A percentile compares a stretch with the other conserved stretches of the same genome.
Conservation (phyloP, 371 early-diverging fungal species). For the Fennellomyces sp. region DNA sequence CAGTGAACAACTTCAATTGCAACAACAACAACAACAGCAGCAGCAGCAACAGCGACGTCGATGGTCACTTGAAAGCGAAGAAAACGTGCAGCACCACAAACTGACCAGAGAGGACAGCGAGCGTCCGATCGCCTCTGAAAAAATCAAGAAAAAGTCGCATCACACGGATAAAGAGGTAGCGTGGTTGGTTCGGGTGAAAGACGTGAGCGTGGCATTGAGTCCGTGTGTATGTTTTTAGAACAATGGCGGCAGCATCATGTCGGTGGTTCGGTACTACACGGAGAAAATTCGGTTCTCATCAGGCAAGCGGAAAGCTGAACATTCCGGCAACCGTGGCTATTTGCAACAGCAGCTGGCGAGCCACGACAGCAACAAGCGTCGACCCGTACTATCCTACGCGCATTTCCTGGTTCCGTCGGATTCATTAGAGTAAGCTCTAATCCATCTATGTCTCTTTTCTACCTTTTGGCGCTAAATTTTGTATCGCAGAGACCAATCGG, state of each 20-base stretch:
- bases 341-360: slow-evolving; percentile 49
- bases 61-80: slow-evolving; percentile 26
- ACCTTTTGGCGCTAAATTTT: no score
- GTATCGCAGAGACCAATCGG: no score
- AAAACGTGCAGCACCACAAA: slow-evolving; percentile 40
- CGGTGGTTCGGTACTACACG: slow-evolving; percentile 53
- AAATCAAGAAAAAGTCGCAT: slow-evolving; percentile 50
- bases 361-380: slow-evolving; percentile 34
- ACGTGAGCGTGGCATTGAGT: no score
- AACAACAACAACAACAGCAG: slow-evolving; percentile 9
- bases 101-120: slow-evolving; percentile 54
- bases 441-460: no score
- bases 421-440: slow-evolving; percentile 43
- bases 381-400: slow-evolving; percentile 46
- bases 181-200: no score
- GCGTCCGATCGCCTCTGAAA: slow-evolving; percentile 56
- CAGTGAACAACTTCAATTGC: slow-evolving; percentile 1
- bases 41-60: slow-evolving; percentile 28
- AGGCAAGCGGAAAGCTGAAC: slow-evolving; percentile 27
- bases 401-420: slow-evolving; percentile 42
- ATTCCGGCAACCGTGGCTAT: slow-evolving; percentile 39
- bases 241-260: slow-evolving; percentile 31
- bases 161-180: slow-evolving; percentile 41
- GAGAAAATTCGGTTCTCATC: slow-evolving; percentile 48
- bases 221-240: slow-evolving; percentile 13